Evolutionary conservation across 148 eudicot species (phyloP).

Genomic region (Chenopodium formosanum): DNA sequence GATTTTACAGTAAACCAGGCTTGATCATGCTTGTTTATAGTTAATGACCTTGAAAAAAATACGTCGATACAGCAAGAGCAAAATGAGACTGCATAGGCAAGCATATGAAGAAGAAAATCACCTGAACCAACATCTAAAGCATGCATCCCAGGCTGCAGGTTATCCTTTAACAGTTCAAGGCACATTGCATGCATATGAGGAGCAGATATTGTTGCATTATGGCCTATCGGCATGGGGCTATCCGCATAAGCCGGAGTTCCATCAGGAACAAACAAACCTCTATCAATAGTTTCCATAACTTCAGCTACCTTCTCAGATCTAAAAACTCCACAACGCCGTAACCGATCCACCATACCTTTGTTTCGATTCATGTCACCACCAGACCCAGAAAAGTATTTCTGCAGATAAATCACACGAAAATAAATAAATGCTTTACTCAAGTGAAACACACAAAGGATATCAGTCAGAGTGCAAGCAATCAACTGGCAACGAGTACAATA

Average conservation of each 20-base stretch:
- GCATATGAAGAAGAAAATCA: constrained; percentile 22
- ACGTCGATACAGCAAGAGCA: background rate
- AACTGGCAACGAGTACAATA: background rate
- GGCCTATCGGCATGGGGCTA: constrained; percentile 85
- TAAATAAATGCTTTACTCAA: background rate
- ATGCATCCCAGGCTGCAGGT: constrained; percentile 94
- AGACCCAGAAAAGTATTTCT: constrained; percentile 57
- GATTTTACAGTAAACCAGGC: too few relatives aligned
- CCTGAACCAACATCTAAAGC: constrained; percentile 98
- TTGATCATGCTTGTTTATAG: background rate
- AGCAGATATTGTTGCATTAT: constrained; percentile 94
- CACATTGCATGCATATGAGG: constrained; percentile 99
- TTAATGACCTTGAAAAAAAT: background rate
- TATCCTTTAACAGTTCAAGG: constrained; percentile 71
- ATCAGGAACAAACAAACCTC: constrained; percentile 86
- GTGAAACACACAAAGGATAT: background rate
- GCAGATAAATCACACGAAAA: constrained; percentile 4
- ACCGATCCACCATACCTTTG: constrained; percentile 61
- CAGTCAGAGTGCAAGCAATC: background rate
- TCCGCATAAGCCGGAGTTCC: constrained; percentile 77
- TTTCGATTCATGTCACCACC: constrained; percentile 50
- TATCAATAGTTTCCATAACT: constrained; percentile 84
- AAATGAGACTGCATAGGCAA: background rate
- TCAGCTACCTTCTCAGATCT: constrained; percentile 67
- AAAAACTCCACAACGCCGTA: constrained; percentile 64